Conservation (phyloP, 495 filamentous ascomycete species). For the Penicillium simplicissimum region DNA sequence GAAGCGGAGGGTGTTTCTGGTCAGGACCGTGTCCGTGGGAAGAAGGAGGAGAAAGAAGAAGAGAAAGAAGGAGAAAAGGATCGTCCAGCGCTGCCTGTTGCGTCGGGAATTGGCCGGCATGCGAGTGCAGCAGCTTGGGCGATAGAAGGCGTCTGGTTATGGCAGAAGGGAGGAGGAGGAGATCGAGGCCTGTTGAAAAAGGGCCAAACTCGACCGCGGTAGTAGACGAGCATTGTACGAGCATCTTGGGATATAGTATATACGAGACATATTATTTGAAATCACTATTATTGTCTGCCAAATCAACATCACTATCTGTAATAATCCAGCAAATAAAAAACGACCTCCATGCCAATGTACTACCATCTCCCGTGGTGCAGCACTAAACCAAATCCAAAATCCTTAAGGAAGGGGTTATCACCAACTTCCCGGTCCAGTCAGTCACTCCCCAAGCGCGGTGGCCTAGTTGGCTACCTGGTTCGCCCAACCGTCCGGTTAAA, state of each 20-base stretch:
- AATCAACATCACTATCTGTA: neutral
- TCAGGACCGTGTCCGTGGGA: slow-evolving; percentile 9
- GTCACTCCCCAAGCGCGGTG: too few relatives aligned
- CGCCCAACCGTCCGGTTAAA: too few relatives aligned
- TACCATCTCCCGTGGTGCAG: too few relatives aligned
- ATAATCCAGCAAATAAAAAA: neutral
- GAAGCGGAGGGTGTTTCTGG: slow-evolving; percentile 56
- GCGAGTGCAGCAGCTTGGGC: slow-evolving; percentile 76
- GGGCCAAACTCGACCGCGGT: slow-evolving; percentile 35
- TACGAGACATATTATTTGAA: neutral
- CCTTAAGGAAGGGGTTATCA: too few relatives aligned
- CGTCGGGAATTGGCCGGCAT: slow-evolving; percentile 49
- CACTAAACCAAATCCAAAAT: too few relatives aligned
- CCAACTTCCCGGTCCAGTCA: too few relatives aligned
- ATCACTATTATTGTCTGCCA: neutral
- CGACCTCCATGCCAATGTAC: neutral
- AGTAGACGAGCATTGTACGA: neutral
- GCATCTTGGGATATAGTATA: neutral
- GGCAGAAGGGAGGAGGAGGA: slow-evolving; percentile 74
- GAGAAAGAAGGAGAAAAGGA: slow-evolving; percentile 15
- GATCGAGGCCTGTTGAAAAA: slow-evolving; percentile 46
- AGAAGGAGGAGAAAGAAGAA: slow-evolving; percentile 8
- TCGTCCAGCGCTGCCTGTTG: slow-evolving; percentile 13
- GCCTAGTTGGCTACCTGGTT: too few relatives aligned
- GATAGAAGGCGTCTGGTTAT: slow-evolving; percentile 88